Evolutionary conservation across 345 rosid genomes (phyloP), one percentile per base, ranked within the genome.

Genomic region (Eucalyptus fibrosa): DNA sequence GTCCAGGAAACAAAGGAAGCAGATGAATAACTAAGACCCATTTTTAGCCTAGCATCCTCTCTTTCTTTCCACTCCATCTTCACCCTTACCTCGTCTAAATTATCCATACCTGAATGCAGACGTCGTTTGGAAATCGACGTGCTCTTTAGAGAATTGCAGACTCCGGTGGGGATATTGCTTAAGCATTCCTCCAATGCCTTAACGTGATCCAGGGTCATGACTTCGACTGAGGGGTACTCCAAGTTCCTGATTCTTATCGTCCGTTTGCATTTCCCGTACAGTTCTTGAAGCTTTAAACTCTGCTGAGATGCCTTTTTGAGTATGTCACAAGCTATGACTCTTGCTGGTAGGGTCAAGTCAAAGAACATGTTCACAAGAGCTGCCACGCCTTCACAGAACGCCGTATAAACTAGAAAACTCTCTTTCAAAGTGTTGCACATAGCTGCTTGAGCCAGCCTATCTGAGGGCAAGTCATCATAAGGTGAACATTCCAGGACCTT

Each of bases 351-450:
- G 51, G 99, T 91, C 77, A 96, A 91, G 91, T 97, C 97, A 56
- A 96, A 96, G 90, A 95, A 90, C 94, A 92, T 91, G 87, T 94
- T 92, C 42, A 92, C 86, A 24, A 96, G 95, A 72, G 93, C 90
- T 2, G 95, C 93, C 4, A 95, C 82, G 18, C 96, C 95, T 91
- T 95, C 96, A 15, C 92, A 85, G 51, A 92, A 94, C 8, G 94
- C 92, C 42, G 32, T 86, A 93, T 95, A 95, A 28, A 97, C 97
- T 92, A 94, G 97, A 93, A 97, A 97, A 93, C 98, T 97, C 90
- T 97, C 99, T 90, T 94, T 97, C 93, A 97, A 92, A 92, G 94
- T 95, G 91, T 93, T 95, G 86, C 92, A 90, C 88, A 94, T 93
- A 77, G 96, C 96, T 45, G 95, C 96, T 86, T 93, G 96, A 87